Percentiles rank a stretch among this genome's conserved stretches.
phyloP scores from a whole-genome alignment of 106 monocot genomes.

The Allium sativum region DNA sequence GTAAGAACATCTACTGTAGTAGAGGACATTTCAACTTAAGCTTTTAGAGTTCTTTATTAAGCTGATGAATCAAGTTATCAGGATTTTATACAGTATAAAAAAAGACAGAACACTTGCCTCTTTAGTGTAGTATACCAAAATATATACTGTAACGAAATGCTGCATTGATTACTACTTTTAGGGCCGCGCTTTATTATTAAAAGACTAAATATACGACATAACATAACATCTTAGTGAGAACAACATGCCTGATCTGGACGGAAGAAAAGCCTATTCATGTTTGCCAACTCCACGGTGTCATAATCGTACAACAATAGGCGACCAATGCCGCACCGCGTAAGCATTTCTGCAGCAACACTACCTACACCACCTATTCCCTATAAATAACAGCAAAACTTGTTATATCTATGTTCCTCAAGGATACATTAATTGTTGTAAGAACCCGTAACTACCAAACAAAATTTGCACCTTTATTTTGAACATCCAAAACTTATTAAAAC shows the following conservation, averaged over 20 bases:
- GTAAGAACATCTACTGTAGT: no score
- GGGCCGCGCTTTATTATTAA: no score
- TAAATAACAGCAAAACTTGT: not conserved
- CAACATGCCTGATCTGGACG: slow-evolving; percentile 91
- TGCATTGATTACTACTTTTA: no score
- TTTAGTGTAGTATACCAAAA: no score
- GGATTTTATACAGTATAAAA: no score
- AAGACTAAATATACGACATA: no score
- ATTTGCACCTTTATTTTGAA: not conserved
- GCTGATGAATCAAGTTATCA: no score
- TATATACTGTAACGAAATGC: no score
- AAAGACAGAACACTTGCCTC: no score
- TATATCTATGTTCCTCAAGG: not conserved
- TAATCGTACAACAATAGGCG: slow-evolving; percentile 92
- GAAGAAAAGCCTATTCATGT: slow-evolving; percentile 98
- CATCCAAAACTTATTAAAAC: not conserved
- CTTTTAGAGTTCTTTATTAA: no score
- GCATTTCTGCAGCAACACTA: slow-evolving; percentile 98
- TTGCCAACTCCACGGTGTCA: slow-evolving; percentile 91
- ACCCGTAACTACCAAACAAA: no score
- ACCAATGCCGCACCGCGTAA: slow-evolving; percentile 91
- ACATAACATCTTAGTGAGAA: slow-evolving; percentile 2
- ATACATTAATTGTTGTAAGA: not conserved
- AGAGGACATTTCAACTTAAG: no score
- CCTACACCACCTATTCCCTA: slow-evolving; percentile 99